These are phyloP conservation scores for Malassezia sympodialis DNA, from an alignment of 1,284 basidiomycete species.

Conservation along the genomic window DNA sequence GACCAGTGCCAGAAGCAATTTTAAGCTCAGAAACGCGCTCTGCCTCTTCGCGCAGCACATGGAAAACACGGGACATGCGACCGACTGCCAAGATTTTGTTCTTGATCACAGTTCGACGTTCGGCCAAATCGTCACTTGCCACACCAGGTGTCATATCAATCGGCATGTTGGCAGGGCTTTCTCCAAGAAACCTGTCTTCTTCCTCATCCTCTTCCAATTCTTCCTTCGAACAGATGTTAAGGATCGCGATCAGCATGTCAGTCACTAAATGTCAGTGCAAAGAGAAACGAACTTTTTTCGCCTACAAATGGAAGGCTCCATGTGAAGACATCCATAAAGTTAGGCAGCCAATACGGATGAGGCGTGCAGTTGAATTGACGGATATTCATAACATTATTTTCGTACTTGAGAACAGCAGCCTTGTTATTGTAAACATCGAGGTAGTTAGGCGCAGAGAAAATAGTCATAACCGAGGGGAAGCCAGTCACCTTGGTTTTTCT, in stretches of 20 bases:
- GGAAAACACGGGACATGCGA: constrained; percentile 89
- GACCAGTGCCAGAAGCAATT: constrained; percentile 66
- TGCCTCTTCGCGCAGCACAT: constrained; percentile 94
- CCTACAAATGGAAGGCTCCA: constrained; percentile 98
- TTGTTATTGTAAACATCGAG: constrained; percentile 95
- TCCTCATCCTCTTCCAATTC: constrained; percentile 81
- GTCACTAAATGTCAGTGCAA: constrained; percentile 56
- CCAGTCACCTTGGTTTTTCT: constrained; percentile 87
- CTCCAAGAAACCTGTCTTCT: constrained; percentile 46
- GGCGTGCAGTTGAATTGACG: constrained; percentile 88
- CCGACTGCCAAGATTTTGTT: constrained; percentile 98
- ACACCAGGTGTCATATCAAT: not conserved
- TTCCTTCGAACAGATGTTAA: constrained; percentile 87
- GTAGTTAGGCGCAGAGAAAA: constrained; percentile 87
- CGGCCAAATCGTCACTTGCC: constrained; percentile 55
- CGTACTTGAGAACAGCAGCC: constrained; percentile 89
- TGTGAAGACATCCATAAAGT: constrained; percentile 98
- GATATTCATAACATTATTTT: constrained; percentile 92
- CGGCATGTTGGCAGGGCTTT: not conserved
- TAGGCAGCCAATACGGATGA: constrained; percentile 92
- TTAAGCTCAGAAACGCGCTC: constrained; percentile 96
- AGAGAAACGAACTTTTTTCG: constrained; percentile 64
- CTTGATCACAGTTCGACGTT: constrained; percentile 76
- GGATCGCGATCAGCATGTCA: constrained; percentile 88
- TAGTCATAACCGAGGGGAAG: constrained; percentile 86